Evolutionary conservation across 139 green algal genomes (phyloP), one percentile per base, ranked within the genome.

Genomic region (Chlorella sp.): DNA sequence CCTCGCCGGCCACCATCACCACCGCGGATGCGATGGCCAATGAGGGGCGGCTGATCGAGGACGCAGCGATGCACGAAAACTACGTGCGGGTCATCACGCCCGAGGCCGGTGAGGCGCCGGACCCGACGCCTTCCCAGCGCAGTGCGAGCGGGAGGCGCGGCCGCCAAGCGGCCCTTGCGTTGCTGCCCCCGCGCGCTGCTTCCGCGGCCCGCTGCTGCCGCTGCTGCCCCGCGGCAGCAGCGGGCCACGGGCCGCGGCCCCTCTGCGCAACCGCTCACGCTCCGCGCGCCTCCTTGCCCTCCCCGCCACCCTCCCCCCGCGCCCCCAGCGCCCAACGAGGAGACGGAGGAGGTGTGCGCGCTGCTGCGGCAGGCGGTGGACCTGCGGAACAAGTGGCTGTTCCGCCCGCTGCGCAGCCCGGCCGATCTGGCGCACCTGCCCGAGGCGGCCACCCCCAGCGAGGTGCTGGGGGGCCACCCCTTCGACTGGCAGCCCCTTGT

Each of bases 361-460:
- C 91, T 96, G 84, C 79, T 99, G n/a, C 71, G 92, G 67, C 86
- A 98, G 82, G 92, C 84, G 70, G 73, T 98, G 50, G 86, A 94
- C 65, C 67, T 97, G 79, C 76, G 95, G 33, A 41, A 79, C 33
- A 94, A 94, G 76, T 99, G 94, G 91, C 85, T 98, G 29, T 99
- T 97, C 82, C 77, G 74, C 50, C 79, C 84, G 15, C 36, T 43
- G 38, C 41, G 65, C 48, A 60, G 33, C 19, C 79, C 59, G 12
- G 77, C 86, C 74, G 48, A 84, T 73, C 61, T 67, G 61, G 60
- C 79, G 29, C 50, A 84, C 61, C 74, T 93, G 84, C 76, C 80
- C 23, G 91, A 96, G 76, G 88, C 79, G 5, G 87, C 87, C 0
- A 75, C 82, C 0, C 86, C 89, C 19, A 81, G 50, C 8, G 83